Conservation (phyloP, 2,329 filamentous ascomycete genomes). For the Curvularia sp. region DNA sequence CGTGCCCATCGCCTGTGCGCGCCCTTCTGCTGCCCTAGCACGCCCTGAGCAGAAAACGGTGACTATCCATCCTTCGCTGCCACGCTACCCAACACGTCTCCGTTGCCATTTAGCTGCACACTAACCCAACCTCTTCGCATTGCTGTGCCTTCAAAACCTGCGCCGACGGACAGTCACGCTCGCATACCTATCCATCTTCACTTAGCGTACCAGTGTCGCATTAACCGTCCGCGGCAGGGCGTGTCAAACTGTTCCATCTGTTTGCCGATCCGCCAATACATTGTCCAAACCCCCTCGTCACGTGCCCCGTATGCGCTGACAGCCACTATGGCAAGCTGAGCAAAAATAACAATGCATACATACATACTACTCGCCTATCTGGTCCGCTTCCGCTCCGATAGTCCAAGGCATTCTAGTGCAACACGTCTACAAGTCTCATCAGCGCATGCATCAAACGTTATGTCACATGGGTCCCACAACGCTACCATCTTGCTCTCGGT, state of each 20-base stretch:
- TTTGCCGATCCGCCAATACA: too few species aligned
- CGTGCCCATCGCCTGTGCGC: constrained; percentile 17
- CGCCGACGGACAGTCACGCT: background rate
- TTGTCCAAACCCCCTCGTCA: background rate
- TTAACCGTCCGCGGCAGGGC: background rate
- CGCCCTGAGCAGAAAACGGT: constrained; percentile 19
- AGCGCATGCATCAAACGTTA: constrained; percentile 28
- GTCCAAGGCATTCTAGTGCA: constrained; percentile 16
- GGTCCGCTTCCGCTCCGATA: constrained; percentile 10
- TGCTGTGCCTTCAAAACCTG: background rate
- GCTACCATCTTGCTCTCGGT: constrained; percentile 13
- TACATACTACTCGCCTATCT: constrained; percentile 6
- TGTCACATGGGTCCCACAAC: constrained; percentile 18
- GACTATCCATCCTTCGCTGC: constrained; percentile 22
- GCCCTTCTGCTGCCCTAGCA: constrained; percentile 26
- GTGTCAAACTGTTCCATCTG: background rate
- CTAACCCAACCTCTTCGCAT: constrained; percentile 7
- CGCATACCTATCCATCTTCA: too few species aligned
- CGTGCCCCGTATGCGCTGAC: constrained; percentile 3
- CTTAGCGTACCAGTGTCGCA: background rate
- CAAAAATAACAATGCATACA: background rate
- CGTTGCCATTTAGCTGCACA: constrained; percentile 25
- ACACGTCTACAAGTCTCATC: constrained; percentile 19
- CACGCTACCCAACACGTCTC: constrained; percentile 32
- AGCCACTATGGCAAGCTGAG: constrained; percentile 1